phyloP scores from a whole-genome alignment of 1,139 yeast genomes.

The Nakaseomyces glabratus region DNA sequence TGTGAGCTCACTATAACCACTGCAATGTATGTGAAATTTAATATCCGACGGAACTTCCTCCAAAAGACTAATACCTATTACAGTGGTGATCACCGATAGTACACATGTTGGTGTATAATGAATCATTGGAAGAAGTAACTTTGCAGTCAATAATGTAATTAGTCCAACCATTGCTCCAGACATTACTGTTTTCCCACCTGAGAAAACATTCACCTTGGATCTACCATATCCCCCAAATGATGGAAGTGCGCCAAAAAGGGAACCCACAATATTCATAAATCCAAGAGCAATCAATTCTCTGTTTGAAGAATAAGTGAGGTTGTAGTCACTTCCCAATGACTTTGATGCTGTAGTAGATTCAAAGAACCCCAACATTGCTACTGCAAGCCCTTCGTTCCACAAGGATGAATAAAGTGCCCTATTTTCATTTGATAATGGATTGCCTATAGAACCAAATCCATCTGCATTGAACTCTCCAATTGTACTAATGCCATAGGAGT shows the following conservation, averaged over 20 bases:
- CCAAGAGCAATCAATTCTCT: constrained; percentile 81
- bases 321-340: constrained; percentile 58
- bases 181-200: constrained; percentile 79
- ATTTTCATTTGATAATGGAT: constrained; percentile 39
- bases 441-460: constrained; percentile 36
- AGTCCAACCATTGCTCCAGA: constrained; percentile 76
- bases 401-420: constrained; percentile 30
- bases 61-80: constrained; percentile 67
- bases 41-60: constrained; percentile 86
- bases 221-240: constrained; percentile 97
- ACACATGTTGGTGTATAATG: constrained; percentile 75
- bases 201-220: constrained; percentile 75
- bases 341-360: constrained; percentile 92
- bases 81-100: constrained; percentile 70
- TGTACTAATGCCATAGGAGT: constrained; percentile 47
- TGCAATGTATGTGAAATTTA: constrained; percentile 59
- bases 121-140: constrained; percentile 52
- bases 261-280: constrained; percentile 55
- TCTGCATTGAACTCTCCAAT: constrained; percentile 55
- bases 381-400: constrained; percentile 54
- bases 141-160: constrained; percentile 57
- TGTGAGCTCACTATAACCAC: constrained; percentile 68
- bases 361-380: constrained; percentile 84
- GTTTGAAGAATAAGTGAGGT: constrained; percentile 61
- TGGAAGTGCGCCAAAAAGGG: constrained; percentile 70